Base-by-base conservation (phyloP, 164 flowering plant genomes). In the Magnolia kwangsiensis region DNA sequence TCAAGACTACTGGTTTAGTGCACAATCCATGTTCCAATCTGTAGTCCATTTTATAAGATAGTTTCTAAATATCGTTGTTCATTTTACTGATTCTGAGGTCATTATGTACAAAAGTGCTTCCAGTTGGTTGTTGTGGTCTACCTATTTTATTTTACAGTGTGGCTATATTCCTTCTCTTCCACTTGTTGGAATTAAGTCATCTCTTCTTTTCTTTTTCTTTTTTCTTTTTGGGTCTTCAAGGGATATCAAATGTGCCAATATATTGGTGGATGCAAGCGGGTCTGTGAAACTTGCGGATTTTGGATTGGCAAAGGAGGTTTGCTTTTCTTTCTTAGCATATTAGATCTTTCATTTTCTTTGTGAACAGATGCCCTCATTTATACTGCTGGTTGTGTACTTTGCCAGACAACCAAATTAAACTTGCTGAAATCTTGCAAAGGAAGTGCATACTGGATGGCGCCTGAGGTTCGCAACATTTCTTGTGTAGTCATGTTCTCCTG, bases 361-460 rank as follows among this genome's bases (percentile, higher is more conserved):
- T 13, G 37, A 16, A 68, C 16, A 31, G 14, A n/a, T 29, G 10
- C 45, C 63, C 75, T 78, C 11, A 50, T 66, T 31, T 74, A 74
- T 18, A 4, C 72, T 75, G 21, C 23, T 76, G 7, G 19, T 73
- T 77, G 7, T 74, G 23, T 50, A 37, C 76, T 67, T 67, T 72
- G 23, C 50, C 89, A 94, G 99, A 92, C 94, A 27, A 86, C 89
- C 31, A 90, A 85, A 86, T 80, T 94, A 69, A 93, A 91, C 79
- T 92, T 90, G 79, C 89, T 91, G 65, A 89, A 91, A 76, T 96
- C 99, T 80, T 89, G 92, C 86, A 90, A 91, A 83, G 99, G 99
- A 29, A 96, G 98, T 82, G 83, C 97, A 65, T 90, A 85, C 83
- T 96, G 98, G 99, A 94, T 96, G 99, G 99, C 98, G 13, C 98